phyloP scores from a whole-genome alignment of 768 basidiomycete species.

The Boletus tylopilopsis region DNA sequence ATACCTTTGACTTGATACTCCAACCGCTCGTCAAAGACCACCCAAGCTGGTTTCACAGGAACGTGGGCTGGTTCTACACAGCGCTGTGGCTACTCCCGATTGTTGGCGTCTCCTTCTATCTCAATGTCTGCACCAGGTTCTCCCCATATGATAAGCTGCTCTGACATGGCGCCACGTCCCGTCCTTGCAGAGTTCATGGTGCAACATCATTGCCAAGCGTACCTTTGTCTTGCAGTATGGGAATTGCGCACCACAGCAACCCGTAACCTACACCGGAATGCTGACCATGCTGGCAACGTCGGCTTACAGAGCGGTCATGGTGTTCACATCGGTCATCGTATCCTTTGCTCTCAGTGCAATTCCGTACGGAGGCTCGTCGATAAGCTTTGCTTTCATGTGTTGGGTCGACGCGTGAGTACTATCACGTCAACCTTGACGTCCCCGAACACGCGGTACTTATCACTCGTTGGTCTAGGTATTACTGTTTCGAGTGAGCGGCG shows the following conservation, averaged over 20 bases:
- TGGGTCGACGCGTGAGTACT: conserved; percentile 85
- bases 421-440: not conserved
- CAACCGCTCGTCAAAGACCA: conserved; percentile 61
- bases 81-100: conserved; percentile 78
- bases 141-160: conserved; percentile 7
- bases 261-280: conserved; percentile 64
- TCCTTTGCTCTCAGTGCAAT: conserved; percentile 61
- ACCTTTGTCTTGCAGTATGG: conserved; percentile 73
- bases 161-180: conserved; percentile 7
- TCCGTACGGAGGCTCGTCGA: conserved; percentile 58
- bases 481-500: conserved; percentile 76
- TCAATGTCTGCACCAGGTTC: conserved; percentile 57
- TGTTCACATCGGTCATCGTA: conserved; percentile 67
- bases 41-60: conserved; percentile 64
- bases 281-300: conserved; percentile 74
- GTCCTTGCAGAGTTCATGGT: conserved; percentile 65
- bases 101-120: conserved; percentile 69
- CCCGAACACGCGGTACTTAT: conserved; percentile 3
- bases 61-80: conserved; percentile 75
- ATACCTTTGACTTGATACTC: conserved; percentile 69
- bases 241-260: conserved; percentile 48
- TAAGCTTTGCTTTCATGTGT: conserved; percentile 72
- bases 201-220: conserved; percentile 69
- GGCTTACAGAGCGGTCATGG: conserved; percentile 79
- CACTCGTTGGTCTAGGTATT: conserved; percentile 54